phyloP scores from a whole-genome alignment of 768 basidiomycete species.

The Lenzites betulinus region DNA sequence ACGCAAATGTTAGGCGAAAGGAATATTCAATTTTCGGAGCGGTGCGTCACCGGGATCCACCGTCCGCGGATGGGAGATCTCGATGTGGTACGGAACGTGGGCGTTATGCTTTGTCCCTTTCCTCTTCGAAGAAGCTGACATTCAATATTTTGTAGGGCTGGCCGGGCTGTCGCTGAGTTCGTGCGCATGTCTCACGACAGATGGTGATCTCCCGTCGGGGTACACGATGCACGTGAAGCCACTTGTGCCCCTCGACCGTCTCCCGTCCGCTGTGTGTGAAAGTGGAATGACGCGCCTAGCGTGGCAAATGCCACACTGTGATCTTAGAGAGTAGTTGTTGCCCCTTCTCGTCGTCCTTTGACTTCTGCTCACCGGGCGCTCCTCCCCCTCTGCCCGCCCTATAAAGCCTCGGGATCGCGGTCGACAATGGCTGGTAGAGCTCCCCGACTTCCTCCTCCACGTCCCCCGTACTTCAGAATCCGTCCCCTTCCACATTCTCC shows the following conservation, averaged over 20 bases:
- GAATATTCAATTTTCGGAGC: no score
- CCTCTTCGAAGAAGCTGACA: background rate
- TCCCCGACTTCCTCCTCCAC: constrained; percentile 2
- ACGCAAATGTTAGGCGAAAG: no score
- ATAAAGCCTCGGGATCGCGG: constrained; percentile 2
- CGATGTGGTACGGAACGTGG: constrained; percentile 9
- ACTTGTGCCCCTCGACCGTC: background rate
- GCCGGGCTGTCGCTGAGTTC: no score
- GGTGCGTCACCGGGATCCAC: no score
- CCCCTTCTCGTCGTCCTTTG: constrained; percentile 16
- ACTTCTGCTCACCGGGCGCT: constrained; percentile 13
- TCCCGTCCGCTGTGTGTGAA: background rate
- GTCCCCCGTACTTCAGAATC: background rate
- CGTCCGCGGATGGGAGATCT: background rate
- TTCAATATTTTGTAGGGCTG: background rate
- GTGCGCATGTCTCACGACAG: background rate
- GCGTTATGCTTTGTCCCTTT: constrained; percentile 5
- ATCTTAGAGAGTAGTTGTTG: constrained; percentile 3
- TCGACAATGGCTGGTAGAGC: constrained; percentile 4
- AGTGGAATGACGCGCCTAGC: background rate
- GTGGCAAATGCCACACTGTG: background rate
- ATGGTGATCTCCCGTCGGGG: constrained; percentile 9
- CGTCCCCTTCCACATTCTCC: background rate
- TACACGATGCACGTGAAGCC: background rate
- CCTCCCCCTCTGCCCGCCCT: background rate